Evolutionary conservation across 768 basidiomycete genomes (phyloP), one percentile per base, ranked within the genome.

Genomic region (Boletus fagicola): DNA sequence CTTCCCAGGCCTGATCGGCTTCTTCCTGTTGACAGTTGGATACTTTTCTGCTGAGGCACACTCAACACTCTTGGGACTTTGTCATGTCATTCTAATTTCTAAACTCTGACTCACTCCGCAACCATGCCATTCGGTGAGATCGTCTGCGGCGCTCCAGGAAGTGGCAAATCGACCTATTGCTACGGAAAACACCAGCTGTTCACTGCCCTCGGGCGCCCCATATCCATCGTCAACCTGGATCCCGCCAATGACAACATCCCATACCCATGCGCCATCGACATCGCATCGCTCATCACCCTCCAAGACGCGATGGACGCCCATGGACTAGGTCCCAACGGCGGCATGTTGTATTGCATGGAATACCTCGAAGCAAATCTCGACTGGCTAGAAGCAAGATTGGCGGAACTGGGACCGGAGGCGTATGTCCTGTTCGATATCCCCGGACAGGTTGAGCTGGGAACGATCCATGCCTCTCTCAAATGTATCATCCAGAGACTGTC

Each of bases 391-490:
- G 83, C 80, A 53, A 76, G 82, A 38, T 70, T 94, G 64, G 77
- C 75, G 52, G 85, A 82, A 65, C 76, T 89, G 22, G 88, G 84
- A 18, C 75, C 78, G 28, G 90, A 92, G 61, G 85, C 85, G 24
- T 98, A 96, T 72, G 82, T 98, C 39, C 77, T 99, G 36, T 97
- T 99, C 71, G 97, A 99, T 71, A 82, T 97, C 5, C 94, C 97
- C 0, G 97, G 97, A 1, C 97, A 99, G 76, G 97, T 98, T 51
- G 97, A 99, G 72, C 76, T 99, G 47, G 94, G 91, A 72, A 99
- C 97, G 51, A 97, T 96, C 69, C 96, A 98, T 70, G 85, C 88
- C 9, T 93, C 92, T 65, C 68, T 98, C 64, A 94, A 90, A 76
- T 79, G 78, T 51, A 88, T 98, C 59, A 79, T 96, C 5, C 79